Conservation (phyloP, 2,329 filamentous ascomycete species). For the Pseudogymnoascus sp. region DNA sequence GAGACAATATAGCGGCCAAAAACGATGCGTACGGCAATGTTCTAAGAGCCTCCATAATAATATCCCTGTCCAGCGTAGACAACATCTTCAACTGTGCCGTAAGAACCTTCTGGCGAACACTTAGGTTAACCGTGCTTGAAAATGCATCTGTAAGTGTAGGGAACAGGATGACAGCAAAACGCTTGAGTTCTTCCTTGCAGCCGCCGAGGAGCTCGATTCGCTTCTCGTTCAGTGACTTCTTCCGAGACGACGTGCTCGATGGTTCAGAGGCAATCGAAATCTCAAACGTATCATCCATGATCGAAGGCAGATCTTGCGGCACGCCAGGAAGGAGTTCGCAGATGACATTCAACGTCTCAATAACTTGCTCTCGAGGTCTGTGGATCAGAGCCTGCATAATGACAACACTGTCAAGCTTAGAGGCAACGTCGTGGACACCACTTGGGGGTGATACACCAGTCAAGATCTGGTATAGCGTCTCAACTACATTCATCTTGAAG, state of each 20-base stretch:
- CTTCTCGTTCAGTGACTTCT: constrained; percentile 65
- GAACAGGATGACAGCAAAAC: constrained; percentile 87
- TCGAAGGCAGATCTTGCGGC: constrained; percentile 45
- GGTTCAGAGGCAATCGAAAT: constrained; percentile 33
- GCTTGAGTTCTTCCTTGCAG: constrained; percentile 81
- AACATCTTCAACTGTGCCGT: constrained; percentile 97
- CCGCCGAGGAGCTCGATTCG: constrained; percentile 71
- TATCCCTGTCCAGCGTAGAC: constrained; percentile 79
- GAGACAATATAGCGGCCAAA: constrained; percentile 86
- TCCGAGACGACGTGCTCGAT: constrained; percentile 35
- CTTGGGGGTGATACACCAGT: constrained; percentile 89
- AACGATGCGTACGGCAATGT: constrained; percentile 94
- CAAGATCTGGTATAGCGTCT: constrained; percentile 93
- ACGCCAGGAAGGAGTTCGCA: constrained; percentile 84
- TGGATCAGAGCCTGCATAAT: constrained; percentile 99
- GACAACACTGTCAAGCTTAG: constrained; percentile 89
- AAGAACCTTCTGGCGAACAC: constrained; percentile 88
- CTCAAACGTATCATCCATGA: constrained; percentile 40
- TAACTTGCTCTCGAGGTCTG: constrained; percentile 88
- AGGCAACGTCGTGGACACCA: constrained; percentile 67
- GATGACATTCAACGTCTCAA: constrained; percentile 94
- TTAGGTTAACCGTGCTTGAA: constrained; percentile 93
- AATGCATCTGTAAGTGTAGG: constrained; percentile 95
- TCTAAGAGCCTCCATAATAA: constrained; percentile 77
- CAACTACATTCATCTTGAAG: constrained; percentile 93